These are phyloP conservation scores for Podila minutissima DNA, from an alignment of 192 early-diverging fungal species.

Conservation along the genomic window DNA sequence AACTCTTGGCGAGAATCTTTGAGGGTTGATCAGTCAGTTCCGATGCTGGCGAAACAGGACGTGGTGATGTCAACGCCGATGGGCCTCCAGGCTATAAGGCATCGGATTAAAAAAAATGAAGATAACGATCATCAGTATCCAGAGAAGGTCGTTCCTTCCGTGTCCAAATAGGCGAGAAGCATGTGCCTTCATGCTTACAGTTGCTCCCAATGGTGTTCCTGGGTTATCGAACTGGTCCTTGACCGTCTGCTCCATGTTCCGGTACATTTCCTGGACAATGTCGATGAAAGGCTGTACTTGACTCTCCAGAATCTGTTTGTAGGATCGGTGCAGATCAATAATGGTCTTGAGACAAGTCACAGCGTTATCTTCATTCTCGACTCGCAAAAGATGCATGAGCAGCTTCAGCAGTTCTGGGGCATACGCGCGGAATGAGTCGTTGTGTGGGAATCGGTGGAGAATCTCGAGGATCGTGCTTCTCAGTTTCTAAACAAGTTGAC, in stretches of 20 bases:
- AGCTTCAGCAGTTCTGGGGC: conserved; percentile 80
- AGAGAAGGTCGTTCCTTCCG: too few species aligned
- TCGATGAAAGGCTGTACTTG: conserved; percentile 91
- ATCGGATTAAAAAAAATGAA: background rate
- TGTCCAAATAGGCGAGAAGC: background rate
- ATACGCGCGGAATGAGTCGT: conserved; percentile 81
- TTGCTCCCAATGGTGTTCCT: conserved; percentile 60
- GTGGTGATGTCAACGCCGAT: conserved; percentile 66
- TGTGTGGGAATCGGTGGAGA: conserved; percentile 91
- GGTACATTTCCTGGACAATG: conserved; percentile 93
- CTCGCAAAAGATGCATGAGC: conserved; percentile 79
- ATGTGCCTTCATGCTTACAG: conserved; percentile 20
- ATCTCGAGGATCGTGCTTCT: conserved; percentile 91
- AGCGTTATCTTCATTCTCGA: conserved; percentile 99
- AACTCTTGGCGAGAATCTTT: conserved; percentile 76
- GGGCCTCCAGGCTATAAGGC: conserved; percentile 42
- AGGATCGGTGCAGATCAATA: conserved; percentile 93
- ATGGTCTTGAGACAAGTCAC: conserved; percentile 93
- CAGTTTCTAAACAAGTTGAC: conserved; percentile 73
- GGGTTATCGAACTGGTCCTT: conserved; percentile 84
- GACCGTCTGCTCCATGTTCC: conserved; percentile 90
- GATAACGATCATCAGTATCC: background rate
- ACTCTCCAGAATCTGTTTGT: conserved; percentile 82
- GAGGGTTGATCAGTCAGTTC: conserved; percentile 62
- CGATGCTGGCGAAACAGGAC: conserved; percentile 79